Evolutionary conservation across 2,329 filamentous ascomycete genomes (phyloP).

Genomic region (Claviceps fusiformis): DNA sequence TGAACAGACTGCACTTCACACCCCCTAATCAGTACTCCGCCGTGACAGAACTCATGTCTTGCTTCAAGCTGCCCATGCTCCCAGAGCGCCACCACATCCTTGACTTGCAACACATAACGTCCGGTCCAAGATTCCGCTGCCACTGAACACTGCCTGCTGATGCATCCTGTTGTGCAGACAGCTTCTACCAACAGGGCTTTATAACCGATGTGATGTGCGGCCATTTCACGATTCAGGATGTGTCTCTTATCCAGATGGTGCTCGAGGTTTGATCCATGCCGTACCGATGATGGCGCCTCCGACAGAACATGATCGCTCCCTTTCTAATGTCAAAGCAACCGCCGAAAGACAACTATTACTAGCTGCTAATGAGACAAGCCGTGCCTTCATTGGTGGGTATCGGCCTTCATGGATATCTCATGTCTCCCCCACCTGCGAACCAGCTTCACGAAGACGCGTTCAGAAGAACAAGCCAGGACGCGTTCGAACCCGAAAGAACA

Average conservation of each 20-base stretch:
- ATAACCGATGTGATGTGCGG: background rate
- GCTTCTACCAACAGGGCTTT: background rate
- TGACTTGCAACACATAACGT: background rate
- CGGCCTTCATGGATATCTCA: conserved; percentile 3
- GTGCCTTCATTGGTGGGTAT: conserved; percentile 4
- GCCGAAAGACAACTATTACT: background rate
- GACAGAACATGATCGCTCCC: background rate
- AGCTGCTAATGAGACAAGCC: conserved; percentile 5
- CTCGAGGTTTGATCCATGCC: background rate
- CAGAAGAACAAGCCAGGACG: background rate
- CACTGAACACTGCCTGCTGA: background rate
- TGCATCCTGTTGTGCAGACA: background rate
- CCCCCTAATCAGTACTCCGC: no score
- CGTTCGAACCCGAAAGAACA: background rate
- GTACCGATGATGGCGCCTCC: background rate
- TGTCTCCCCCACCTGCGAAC: background rate
- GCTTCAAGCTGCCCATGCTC: background rate
- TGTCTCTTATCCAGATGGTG: background rate
- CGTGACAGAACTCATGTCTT: background rate
- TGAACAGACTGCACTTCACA: no score
- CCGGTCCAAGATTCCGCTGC: no score
- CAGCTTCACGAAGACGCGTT: background rate
- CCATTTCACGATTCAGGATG: background rate
- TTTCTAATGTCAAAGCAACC: background rate
- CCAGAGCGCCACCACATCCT: background rate